A percentile compares a stretch with the other conserved stretches of the same genome.
phyloP scores from a whole-genome alignment of 352 stramenopile genomes.

The Globisporangium parvum region DNA sequence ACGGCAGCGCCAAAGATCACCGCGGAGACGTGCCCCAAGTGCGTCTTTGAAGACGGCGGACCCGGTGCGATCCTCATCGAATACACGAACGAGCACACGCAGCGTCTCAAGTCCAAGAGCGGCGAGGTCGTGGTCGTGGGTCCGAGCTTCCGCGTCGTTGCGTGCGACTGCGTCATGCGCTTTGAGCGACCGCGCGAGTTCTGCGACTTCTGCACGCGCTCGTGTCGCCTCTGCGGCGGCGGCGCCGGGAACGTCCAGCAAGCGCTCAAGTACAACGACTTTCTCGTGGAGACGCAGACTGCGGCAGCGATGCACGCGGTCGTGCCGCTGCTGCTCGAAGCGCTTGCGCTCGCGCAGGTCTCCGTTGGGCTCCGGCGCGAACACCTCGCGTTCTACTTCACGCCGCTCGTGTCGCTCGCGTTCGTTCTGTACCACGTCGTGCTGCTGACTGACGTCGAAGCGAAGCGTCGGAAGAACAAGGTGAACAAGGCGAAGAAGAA shows the following conservation, averaged over 20 bases:
- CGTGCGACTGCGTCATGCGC: conserved; percentile 80
- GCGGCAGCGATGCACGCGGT: conserved; percentile 54
- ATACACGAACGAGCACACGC: conserved; percentile 44
- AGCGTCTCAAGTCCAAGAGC: conserved; percentile 24
- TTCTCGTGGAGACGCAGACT: conserved; percentile 51
- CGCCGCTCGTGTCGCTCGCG: conserved; percentile 11
- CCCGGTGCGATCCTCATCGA: conserved; percentile 67
- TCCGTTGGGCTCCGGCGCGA: conserved; percentile 40
- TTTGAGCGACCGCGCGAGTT: conserved; percentile 54
- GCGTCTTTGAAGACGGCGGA: conserved; percentile 75
- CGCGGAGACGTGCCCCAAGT: conserved; percentile 75
- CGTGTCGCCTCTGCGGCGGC: conserved; percentile 66
- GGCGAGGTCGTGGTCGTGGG: conserved; percentile 58
- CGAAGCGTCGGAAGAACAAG: conserved; percentile 44
- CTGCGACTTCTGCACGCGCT: conserved; percentile 70
- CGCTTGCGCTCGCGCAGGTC: conserved; percentile 34
- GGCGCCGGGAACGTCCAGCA: conserved; percentile 72
- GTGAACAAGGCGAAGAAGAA: conserved; percentile 47
- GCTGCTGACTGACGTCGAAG: conserved; percentile 55
- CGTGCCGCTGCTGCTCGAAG: conserved; percentile 42
- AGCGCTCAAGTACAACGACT: conserved; percentile 71
- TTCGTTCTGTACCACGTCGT: conserved; percentile 22
- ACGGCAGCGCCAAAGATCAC: conserved; percentile 36
- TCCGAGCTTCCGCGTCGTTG: conserved; percentile 75
- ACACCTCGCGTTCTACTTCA: conserved; percentile 52